phyloP scores from a whole-genome alignment of 1,139 yeast species.

The Suhomyces kunorum region DNA sequence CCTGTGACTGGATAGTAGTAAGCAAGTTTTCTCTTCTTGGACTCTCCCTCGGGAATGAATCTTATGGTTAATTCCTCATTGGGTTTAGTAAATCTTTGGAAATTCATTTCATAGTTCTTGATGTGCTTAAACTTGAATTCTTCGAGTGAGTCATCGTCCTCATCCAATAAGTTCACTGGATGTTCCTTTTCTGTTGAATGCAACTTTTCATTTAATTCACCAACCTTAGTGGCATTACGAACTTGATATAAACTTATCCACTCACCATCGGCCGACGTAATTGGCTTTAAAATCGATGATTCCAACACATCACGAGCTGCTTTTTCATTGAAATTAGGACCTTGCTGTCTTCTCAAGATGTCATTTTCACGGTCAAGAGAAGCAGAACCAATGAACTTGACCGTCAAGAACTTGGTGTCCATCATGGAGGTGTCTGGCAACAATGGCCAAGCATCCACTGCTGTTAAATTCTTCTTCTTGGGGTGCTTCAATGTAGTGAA shows the following conservation, averaged over 20 bases:
- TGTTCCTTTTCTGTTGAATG: constrained; percentile 54
- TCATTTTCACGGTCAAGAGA: constrained; percentile 49
- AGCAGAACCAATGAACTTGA: constrained; percentile 82
- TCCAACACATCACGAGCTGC: constrained; percentile 48
- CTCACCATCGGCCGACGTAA: constrained; percentile 72
- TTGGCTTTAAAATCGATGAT: constrained; percentile 74
- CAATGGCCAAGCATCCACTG: constrained; percentile 77
- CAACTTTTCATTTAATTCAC: constrained; percentile 43
- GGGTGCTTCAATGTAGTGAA: constrained; percentile 69
- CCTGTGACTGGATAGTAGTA: constrained; percentile 78
- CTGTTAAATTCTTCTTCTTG: constrained; percentile 66
- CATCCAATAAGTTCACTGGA: constrained; percentile 44
- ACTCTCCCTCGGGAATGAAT: constrained; percentile 59
- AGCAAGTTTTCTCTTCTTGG: constrained; percentile 60
- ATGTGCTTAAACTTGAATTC: constrained; percentile 59
- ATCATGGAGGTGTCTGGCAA: constrained; percentile 88
- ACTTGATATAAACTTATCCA: constrained; percentile 75
- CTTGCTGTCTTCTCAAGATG: constrained; percentile 38
- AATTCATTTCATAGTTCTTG: constrained; percentile 81
- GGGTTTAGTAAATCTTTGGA: constrained; percentile 46
- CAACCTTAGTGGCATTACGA: constrained; percentile 27
- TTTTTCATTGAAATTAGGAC: constrained; percentile 39
- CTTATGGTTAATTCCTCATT: constrained; percentile 50
- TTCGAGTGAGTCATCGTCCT: constrained; percentile 39
- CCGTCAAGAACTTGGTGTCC: constrained; percentile 72